These are phyloP conservation scores for Vigna trinervia DNA, from an alignment of 306 rosid species.

Conservation along the genomic window DNA sequence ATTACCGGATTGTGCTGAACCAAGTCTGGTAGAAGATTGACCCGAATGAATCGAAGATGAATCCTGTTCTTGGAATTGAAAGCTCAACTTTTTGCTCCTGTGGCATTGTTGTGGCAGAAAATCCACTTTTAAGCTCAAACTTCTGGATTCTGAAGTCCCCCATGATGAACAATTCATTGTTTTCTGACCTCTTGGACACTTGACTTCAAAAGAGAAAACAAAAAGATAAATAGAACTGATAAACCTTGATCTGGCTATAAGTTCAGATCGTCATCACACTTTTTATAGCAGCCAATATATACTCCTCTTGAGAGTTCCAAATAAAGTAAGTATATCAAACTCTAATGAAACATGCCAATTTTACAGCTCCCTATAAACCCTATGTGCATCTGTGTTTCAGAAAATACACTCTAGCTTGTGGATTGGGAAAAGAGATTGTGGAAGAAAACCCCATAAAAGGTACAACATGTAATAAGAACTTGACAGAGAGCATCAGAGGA, in stretches of 20 bases:
- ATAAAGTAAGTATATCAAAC: conserved; percentile 3
- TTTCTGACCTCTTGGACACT: conserved; percentile 35
- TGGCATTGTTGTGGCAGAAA: conserved; percentile 53
- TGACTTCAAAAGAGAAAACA: conserved; percentile 33
- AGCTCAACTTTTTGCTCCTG: conserved; percentile 55
- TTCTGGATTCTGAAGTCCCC: conserved; percentile 52
- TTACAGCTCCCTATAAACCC: not conserved
- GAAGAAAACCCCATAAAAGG: conserved; percentile 1
- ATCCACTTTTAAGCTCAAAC: conserved; percentile 59
- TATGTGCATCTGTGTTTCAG: not conserved
- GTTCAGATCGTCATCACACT: not conserved
- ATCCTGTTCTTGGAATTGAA: conserved; percentile 65
- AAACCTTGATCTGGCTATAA: conserved; percentile 34
- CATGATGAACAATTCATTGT: conserved; percentile 50
- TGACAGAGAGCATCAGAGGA: conserved; percentile 7
- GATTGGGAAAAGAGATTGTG: not conserved
- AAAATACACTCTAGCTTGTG: not conserved
- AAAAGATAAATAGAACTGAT: not conserved
- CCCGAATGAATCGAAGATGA: conserved; percentile 69
- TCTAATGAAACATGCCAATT: conserved; percentile 13
- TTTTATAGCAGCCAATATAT: not conserved
- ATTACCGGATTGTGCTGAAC: conserved; percentile 57
- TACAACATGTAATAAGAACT: not conserved
- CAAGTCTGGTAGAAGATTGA: conserved; percentile 56
- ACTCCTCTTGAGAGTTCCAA: conserved; percentile 5